phyloP scores from a whole-genome alignment of 1,139 yeast species.

The Eremothecium sinecaudum region DNA sequence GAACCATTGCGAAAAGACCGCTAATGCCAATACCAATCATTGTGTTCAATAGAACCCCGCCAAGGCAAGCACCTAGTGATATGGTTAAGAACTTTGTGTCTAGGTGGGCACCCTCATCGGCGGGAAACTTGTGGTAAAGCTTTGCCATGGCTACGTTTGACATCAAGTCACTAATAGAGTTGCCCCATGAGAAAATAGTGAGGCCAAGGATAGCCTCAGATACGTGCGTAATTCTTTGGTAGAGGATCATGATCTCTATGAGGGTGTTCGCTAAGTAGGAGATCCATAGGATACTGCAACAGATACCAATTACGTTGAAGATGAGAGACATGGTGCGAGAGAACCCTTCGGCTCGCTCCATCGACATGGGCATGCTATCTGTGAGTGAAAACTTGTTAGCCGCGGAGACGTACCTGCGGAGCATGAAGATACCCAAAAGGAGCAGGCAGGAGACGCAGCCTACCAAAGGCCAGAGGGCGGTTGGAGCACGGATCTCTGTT shows the following conservation, averaged over 20 bases:
- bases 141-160: slow-evolving; percentile 58
- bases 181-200: slow-evolving; percentile 90
- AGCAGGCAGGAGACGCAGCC: slow-evolving; percentile 10
- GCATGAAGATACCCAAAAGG: slow-evolving; percentile 7
- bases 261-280: slow-evolving; percentile 50
- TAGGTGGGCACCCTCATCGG: slow-evolving; percentile 13
- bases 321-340: slow-evolving; percentile 1
- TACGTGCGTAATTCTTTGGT: slow-evolving; percentile 25
- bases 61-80: slow-evolving; percentile 29
- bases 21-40: slow-evolving; percentile 31
- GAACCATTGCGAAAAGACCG: slow-evolving; percentile 26
- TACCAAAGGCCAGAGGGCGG: slow-evolving; percentile 14
- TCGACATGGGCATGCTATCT: background rate
- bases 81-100: slow-evolving; percentile 29
- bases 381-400: slow-evolving; percentile 20
- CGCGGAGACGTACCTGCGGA: slow-evolving; percentile 11
- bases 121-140: slow-evolving; percentile 24
- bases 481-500: slow-evolving; percentile 9
- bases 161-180: slow-evolving; percentile 85
- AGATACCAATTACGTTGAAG: slow-evolving; percentile 46
- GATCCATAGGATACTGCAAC: slow-evolving; percentile 63
- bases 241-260: slow-evolving; percentile 48
- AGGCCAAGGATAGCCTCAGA: slow-evolving; percentile 81
- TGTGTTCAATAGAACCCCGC: slow-evolving; percentile 30
- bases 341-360: background rate